A percentile compares a stretch with the other conserved stretches of the same genome.
Evolutionary conservation across 345 rosid species (phyloP).

Genomic region (Rhizophora mangle): DNA sequence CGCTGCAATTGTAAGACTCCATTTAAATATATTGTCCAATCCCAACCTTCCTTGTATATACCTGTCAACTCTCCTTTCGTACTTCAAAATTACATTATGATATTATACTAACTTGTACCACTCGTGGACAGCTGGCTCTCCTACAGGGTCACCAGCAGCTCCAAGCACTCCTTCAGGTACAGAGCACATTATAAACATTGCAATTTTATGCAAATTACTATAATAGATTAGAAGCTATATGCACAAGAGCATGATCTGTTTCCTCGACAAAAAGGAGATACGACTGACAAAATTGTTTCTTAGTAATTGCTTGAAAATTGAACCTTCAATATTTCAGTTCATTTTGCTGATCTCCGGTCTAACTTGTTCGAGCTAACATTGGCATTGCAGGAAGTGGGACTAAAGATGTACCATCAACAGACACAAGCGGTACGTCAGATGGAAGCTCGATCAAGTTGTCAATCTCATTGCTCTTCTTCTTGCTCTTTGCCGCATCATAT

Average conservation of each 20-base stretch:
- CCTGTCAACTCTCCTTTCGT: neutral
- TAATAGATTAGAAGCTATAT: too few relatives aligned
- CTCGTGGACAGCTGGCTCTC: neutral
- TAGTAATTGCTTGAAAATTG: neutral
- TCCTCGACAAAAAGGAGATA: neutral
- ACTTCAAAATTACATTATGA: neutral
- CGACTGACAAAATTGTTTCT: neutral
- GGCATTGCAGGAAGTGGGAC: neutral
- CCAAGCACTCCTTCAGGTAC: conserved; percentile 1
- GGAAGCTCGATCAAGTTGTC: conserved; percentile 3
- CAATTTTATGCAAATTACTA: too few relatives aligned
- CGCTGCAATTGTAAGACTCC: neutral
- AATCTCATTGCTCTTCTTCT: conserved; percentile 1
- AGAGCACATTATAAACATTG: neutral
- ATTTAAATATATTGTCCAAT: neutral
- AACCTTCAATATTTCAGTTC: neutral
- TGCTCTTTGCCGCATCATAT: conserved; percentile 2
- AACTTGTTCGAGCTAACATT: neutral
- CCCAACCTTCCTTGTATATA: neutral
- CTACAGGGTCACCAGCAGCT: neutral
- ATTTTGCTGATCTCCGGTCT: neutral
- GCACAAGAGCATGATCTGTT: neutral
- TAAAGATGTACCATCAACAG: neutral
- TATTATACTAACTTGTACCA: neutral
- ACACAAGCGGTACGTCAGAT: neutral